A percentile compares a stretch with the other conserved stretches of the same genome.
Evolutionary conservation across 345 rosid genomes (phyloP).

Genomic region (Bruguiera parviflora): DNA sequence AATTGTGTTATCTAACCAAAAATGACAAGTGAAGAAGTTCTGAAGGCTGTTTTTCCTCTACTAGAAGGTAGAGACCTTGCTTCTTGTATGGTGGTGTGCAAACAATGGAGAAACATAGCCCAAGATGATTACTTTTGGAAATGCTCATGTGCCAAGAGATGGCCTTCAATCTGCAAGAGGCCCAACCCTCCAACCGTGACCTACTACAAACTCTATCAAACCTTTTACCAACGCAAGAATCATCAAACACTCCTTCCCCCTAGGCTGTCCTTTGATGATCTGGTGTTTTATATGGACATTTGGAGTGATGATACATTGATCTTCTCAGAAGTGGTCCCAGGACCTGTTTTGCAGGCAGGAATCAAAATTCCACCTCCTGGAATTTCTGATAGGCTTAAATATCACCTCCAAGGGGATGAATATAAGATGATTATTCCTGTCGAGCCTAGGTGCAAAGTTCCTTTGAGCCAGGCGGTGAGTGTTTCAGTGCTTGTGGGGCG

Average conservation of each 20-base stretch:
- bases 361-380: conserved; percentile 49
- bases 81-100: conserved; percentile 72
- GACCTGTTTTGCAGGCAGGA: conserved; percentile 56
- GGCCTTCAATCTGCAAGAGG: conserved; percentile 90
- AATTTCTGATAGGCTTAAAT: conserved; percentile 43
- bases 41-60: conserved; percentile 79
- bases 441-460: conserved; percentile 63
- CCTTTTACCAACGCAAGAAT: conserved; percentile 49
- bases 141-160: conserved; percentile 70
- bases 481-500: conserved; percentile 72
- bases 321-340: conserved; percentile 74
- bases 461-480: conserved; percentile 49
- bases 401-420: conserved; percentile 46
- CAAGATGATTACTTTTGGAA: conserved; percentile 94
- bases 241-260: conserved; percentile 62
- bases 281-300: conserved; percentile 83
- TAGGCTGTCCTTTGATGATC: conserved; percentile 60
- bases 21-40: conserved; percentile 65
- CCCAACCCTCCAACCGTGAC: conserved; percentile 56
- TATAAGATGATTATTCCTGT: conserved; percentile 76
- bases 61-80: conserved; percentile 73
- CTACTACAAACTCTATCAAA: conserved; percentile 65
- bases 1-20: conserved; percentile 15
- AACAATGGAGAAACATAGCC: conserved; percentile 75
- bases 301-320: conserved; percentile 70